These are phyloP conservation scores for Colletotrichum musicola DNA, from an alignment of 2,329 filamentous ascomycete species.

Conservation along the genomic window DNA sequence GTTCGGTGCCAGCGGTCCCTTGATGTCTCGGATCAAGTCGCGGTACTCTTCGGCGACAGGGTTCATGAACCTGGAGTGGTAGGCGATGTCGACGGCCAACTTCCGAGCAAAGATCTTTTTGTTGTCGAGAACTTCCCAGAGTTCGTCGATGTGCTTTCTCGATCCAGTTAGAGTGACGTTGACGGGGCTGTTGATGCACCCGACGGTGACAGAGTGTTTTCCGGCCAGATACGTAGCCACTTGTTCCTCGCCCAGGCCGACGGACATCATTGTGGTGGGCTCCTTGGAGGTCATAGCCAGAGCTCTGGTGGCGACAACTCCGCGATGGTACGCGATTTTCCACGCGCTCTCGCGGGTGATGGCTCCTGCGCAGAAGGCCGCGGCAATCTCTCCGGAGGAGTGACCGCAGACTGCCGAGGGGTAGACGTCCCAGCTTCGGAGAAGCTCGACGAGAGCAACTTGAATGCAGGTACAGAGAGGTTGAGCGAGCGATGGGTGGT, in stretches of 20 bases:
- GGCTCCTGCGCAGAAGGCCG: slow-evolving; percentile 54
- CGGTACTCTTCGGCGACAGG: slow-evolving; percentile 52
- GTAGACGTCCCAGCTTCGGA: slow-evolving; percentile 48
- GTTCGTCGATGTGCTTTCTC: slow-evolving; percentile 47
- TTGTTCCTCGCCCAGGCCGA: slow-evolving; percentile 37
- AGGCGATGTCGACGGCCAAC: slow-evolving; percentile 55
- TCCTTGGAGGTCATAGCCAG: not conserved
- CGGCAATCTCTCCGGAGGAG: slow-evolving; percentile 61
- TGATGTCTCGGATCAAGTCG: slow-evolving; percentile 44
- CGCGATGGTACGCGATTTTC: slow-evolving; percentile 57
- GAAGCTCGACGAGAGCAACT: slow-evolving; percentile 55
- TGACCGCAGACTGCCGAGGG: slow-evolving; percentile 56
- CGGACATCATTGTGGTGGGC: slow-evolving; percentile 16
- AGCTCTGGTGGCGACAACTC: slow-evolving; percentile 40
- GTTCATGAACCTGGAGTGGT: slow-evolving; percentile 60
- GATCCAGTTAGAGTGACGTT: slow-evolving; percentile 60
- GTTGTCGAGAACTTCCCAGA: slow-evolving; percentile 42
- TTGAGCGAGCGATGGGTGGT: slow-evolving; percentile 53
- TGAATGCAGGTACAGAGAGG: slow-evolving; percentile 57
- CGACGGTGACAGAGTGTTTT: slow-evolving; percentile 48
- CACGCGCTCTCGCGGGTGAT: slow-evolving; percentile 54
- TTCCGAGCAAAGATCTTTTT: slow-evolving; percentile 50
- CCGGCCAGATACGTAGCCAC: slow-evolving; percentile 45
- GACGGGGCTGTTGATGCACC: slow-evolving; percentile 58
- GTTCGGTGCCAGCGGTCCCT: not conserved